A percentile compares a stretch with the other conserved stretches of the same genome.
These are phyloP conservation scores for Plasmodium knowlesi DNA, from an alignment of 169 alveolate species.

Conservation along the genomic window DNA sequence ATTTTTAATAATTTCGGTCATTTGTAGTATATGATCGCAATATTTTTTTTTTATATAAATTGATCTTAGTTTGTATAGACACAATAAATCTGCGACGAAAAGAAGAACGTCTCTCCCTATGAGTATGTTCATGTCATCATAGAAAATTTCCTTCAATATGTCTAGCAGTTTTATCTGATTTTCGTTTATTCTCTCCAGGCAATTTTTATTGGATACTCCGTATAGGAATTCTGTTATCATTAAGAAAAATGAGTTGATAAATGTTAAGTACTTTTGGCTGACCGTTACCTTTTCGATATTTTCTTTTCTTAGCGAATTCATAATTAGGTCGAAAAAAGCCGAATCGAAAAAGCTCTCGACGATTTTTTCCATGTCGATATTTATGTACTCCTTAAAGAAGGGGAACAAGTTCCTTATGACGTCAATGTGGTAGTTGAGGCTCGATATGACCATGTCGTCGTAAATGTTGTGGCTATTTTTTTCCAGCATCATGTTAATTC, in stretches of 20 bases:
- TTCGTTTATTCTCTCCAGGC: conserved; percentile 42
- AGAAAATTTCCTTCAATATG: conserved; percentile 29
- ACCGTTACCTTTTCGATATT: conserved; percentile 34
- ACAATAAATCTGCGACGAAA: conserved; percentile 65
- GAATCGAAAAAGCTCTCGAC: conserved; percentile 65
- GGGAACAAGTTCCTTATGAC: conserved; percentile 45
- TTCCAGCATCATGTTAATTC: conserved; percentile 57
- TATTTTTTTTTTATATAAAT: conserved; percentile 66
- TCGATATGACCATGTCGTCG: conserved; percentile 45
- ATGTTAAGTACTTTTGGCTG: conserved; percentile 34
- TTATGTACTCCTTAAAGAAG: conserved; percentile 56
- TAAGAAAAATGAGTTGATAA: conserved; percentile 65
- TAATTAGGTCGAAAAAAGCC: conserved; percentile 29
- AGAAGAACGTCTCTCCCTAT: conserved; percentile 61
- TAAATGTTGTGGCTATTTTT: conserved; percentile 20
- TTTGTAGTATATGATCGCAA: conserved; percentile 30
- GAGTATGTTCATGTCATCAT: conserved; percentile 57
- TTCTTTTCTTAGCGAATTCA: conserved; percentile 41
- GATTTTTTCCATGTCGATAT: conserved; percentile 57
- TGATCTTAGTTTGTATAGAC: conserved; percentile 62
- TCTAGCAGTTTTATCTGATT: conserved; percentile 31
- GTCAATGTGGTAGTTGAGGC: conserved; percentile 57
- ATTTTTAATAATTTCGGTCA: conserved; percentile 25
- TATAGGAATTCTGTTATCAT: conserved; percentile 69
- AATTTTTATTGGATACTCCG: conserved; percentile 23